Evolutionary conservation across 345 rosid species (phyloP).

Genomic region (Nasturtium officinale): DNA sequence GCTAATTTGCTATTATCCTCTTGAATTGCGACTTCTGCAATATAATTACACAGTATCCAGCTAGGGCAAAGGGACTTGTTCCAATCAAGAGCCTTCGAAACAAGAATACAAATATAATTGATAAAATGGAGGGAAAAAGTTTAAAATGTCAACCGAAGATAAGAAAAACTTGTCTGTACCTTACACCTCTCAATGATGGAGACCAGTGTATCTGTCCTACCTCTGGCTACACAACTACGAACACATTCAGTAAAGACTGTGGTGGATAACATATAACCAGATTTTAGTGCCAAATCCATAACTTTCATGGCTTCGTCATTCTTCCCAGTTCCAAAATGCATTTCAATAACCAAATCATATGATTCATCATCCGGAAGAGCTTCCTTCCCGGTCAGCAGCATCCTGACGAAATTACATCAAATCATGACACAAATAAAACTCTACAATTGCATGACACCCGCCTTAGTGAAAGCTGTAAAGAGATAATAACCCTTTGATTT

Average conservation of each 20-base stretch:
- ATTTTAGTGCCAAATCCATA: constrained; percentile 61
- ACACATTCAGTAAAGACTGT: constrained; percentile 60
- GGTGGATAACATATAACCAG: constrained; percentile 62
- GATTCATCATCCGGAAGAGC: constrained; percentile 88
- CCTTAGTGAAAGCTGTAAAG: background rate
- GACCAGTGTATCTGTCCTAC: constrained; percentile 64
- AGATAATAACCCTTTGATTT: background rate
- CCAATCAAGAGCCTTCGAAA: constrained; percentile 68
- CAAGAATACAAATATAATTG: background rate
- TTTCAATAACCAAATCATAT: constrained; percentile 63
- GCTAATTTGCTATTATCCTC: constrained; percentile 80
- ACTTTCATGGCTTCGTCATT: constrained; percentile 71
- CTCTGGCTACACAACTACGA: constrained; percentile 54
- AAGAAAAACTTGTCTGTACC: constrained; percentile 52
- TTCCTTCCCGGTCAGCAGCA: constrained; percentile 72
- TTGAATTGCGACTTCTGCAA: constrained; percentile 74
- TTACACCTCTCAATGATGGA: constrained; percentile 86
- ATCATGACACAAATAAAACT: constrained; percentile 13
- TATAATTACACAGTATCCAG: constrained; percentile 67
- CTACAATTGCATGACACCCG: background rate
- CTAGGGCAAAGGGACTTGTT: constrained; percentile 83
- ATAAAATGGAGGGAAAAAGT: background rate
- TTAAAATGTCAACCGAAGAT: background rate
- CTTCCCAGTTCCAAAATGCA: constrained; percentile 50
- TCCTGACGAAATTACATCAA: constrained; percentile 57